Evolutionary conservation across 306 rosid genomes (phyloP), one percentile per base, ranked within the genome.

Genomic region (Fragaria vesca): DNA sequence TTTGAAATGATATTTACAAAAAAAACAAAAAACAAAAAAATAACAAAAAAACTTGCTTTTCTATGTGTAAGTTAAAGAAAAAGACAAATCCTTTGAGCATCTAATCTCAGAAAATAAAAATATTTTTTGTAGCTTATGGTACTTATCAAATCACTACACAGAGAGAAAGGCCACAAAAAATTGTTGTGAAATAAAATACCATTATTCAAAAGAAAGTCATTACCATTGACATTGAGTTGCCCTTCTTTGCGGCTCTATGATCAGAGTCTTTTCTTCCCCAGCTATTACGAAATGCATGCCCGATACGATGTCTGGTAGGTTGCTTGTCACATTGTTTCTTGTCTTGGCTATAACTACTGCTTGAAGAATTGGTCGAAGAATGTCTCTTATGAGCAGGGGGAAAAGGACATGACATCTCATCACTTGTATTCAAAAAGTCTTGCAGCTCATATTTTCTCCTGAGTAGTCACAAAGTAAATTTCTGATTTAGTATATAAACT

Each of bases 381-480:
- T 89, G 61, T 81, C 79, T 89, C 80, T 78, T 83, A 73, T 83
- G 85, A 77, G 87, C 10, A 36, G 88, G 84, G n/a, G 71, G 43
- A 71, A 77, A 82, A 46, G 87, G 84, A 62, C 92, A 85, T 28
- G 82, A 48, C 57, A 78, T 2, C 5, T 69, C 74, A 4, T 92
- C 89, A 12, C 68, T 81, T 46, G 72, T 6, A 13, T 21, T 69
- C 47, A 76, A 17, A 79, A 92, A 95, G 30, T 89, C 87, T 62
- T 32, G 87, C 83, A 76, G 62, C 88, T 92, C 97, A 62, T 95
- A 95, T 79, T 95, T 95, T 85, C 87, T 89, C 92, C 98, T 95
- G 87, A 79, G 24, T 60, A 81, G 79, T 69, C 78, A 83, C 84
- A 60, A 71, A 73, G 45, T 54, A 55, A n/a, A 30, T 47, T 69